phyloP scores from a whole-genome alignment of 371 early-diverging fungal species.

The Saksenaea oblongispora region DNA sequence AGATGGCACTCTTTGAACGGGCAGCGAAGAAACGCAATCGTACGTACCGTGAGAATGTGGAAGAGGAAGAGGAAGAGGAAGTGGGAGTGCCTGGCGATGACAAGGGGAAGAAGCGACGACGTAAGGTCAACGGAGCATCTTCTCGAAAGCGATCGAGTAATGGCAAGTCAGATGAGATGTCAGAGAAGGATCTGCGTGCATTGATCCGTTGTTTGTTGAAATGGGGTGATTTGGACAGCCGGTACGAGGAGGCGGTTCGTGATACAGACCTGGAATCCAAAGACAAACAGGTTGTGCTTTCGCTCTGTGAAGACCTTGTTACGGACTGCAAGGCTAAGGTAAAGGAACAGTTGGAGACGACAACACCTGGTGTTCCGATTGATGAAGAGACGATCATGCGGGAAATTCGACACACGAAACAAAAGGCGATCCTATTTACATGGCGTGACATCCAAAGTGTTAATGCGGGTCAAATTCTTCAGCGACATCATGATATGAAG shows the following conservation, averaged over 20 bases:
- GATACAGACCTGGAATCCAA: conserved; percentile 81
- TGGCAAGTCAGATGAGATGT: conserved; percentile 49
- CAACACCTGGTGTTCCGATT: conserved; percentile 29
- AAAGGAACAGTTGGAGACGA: conserved; percentile 43
- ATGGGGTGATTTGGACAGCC: conserved; percentile 78
- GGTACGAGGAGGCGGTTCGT: conserved; percentile 75
- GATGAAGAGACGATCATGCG: conserved; percentile 49
- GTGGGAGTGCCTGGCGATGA: conserved; percentile 5
- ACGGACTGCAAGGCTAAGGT: conserved; percentile 74
- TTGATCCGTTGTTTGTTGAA: conserved; percentile 78
- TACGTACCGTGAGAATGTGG: conserved; percentile 35
- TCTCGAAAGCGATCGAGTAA: conserved; percentile 12
- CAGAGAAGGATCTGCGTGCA: conserved; percentile 80
- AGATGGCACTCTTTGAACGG: conserved; percentile 52
- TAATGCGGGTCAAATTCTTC: conserved; percentile 79
- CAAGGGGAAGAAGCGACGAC: conserved; percentile 12
- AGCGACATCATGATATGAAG: conserved; percentile 61
- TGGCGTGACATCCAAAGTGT: conserved; percentile 80
- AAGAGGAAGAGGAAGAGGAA: conserved; percentile 35
- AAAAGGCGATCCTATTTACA: conserved; percentile 78
- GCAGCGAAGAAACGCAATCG: conserved; percentile 50
- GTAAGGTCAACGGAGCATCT: conserved; percentile 1
- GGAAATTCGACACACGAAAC: conserved; percentile 60
- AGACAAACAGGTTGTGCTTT: conserved; percentile 61
- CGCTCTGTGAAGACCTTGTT: conserved; percentile 62